phyloP scores from a whole-genome alignment of 2,329 filamentous ascomycete genomes.

The Monosporascus sp. region DNA sequence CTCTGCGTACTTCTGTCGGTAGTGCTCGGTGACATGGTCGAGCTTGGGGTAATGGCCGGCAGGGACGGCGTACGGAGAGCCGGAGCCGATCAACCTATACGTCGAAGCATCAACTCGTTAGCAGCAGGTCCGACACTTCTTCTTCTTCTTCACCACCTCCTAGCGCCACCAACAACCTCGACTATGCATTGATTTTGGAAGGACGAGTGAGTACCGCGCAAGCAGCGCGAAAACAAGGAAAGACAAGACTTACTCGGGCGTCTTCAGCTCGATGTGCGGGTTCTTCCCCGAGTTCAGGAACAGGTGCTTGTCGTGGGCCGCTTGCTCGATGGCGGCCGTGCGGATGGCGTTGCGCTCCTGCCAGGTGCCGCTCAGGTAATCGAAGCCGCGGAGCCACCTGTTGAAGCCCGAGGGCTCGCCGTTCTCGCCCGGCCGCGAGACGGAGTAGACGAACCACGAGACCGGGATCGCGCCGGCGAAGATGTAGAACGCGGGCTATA shows the following conservation, averaged over 20 bases:
- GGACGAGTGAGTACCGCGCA: too few relatives aligned
- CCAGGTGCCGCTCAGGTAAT: slow-evolving; percentile 44
- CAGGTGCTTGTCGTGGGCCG: slow-evolving; percentile 52
- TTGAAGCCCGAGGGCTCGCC: slow-evolving; percentile 44
- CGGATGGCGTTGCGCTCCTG: slow-evolving; percentile 48
- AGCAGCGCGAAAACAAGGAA: neutral
- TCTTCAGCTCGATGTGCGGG: slow-evolving; percentile 47
- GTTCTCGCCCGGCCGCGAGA: slow-evolving; percentile 43
- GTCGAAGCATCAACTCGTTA: slow-evolving; percentile 4
- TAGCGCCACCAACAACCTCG: too few relatives aligned
- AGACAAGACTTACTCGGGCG: slow-evolving; percentile 49
- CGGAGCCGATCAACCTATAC: slow-evolving; percentile 43
- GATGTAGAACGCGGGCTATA: slow-evolving; percentile 44
- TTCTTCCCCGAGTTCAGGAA: slow-evolving; percentile 42
- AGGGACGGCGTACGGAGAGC: slow-evolving; percentile 47
- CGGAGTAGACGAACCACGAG: slow-evolving; percentile 41
- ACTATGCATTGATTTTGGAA: too few relatives aligned
- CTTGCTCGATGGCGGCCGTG: slow-evolving; percentile 49
- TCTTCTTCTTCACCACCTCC: too few relatives aligned
- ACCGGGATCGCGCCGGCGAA: slow-evolving; percentile 40
- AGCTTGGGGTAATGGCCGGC: slow-evolving; percentile 51
- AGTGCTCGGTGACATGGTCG: slow-evolving; percentile 53
- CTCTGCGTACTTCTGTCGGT: slow-evolving; percentile 46
- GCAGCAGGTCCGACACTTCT: neutral
- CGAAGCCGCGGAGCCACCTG: slow-evolving; percentile 41